A percentile compares a stretch with the other conserved stretches of the same genome.
phyloP scores from a whole-genome alignment of 768 basidiomycete genomes.

The Vishniacozyma victoriae region DNA sequence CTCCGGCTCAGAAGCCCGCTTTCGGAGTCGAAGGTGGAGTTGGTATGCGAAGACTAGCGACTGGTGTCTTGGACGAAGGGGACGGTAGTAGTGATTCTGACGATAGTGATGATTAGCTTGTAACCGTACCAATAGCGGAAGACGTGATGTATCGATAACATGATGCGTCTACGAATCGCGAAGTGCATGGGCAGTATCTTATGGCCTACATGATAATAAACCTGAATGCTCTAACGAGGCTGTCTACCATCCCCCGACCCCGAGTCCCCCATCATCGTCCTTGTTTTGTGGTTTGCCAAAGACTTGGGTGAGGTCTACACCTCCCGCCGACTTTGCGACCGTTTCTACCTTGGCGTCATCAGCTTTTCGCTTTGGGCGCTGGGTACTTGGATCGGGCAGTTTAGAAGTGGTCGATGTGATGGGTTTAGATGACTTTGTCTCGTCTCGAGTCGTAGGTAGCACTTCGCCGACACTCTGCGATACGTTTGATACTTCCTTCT shows the following conservation, averaged over 20 bases:
- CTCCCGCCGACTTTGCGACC: background rate
- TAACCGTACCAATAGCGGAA: background rate
- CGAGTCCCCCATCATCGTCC: constrained; percentile 20
- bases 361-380: constrained; percentile 12
- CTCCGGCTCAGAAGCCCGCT: too few species aligned
- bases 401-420: background rate
- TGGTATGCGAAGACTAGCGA: constrained; percentile 21
- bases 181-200: background rate
- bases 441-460: background rate
- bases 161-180: background rate
- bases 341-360: constrained; percentile 9
- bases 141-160: background rate
- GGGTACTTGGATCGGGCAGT: constrained; percentile 2
- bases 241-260: constrained; percentile 33
- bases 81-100: constrained; percentile 24
- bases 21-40: constrained; percentile 36
- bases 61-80: constrained; percentile 17
- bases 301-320: constrained; percentile 14
- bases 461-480: background rate
- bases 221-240: background rate
- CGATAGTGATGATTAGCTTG: constrained; percentile 26
- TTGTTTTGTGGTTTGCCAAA: constrained; percentile 5
- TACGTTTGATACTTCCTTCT: constrained; percentile 1
- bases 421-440: background rate
- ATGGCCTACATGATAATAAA: background rate